These are phyloP conservation scores for Aurinia saxatilis DNA, from an alignment of 345 rosid species.

Conservation along the genomic window DNA sequence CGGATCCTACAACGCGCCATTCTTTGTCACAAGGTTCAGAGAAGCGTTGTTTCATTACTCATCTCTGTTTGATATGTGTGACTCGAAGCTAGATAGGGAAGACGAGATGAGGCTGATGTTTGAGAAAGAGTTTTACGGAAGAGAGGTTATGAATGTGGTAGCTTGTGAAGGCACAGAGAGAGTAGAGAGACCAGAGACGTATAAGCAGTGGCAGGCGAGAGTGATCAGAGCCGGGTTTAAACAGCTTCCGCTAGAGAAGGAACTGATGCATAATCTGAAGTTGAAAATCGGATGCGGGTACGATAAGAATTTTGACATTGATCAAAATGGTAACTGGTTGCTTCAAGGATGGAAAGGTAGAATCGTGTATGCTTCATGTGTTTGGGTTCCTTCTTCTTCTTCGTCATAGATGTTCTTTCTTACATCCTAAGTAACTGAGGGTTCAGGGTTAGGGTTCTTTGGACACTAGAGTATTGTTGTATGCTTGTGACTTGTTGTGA, in stretches of 20 bases:
- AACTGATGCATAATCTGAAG: slow-evolving; percentile 38
- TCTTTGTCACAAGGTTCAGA: slow-evolving; percentile 64
- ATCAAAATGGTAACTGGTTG: slow-evolving; percentile 58
- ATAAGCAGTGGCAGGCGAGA: slow-evolving; percentile 73
- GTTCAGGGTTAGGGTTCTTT: slow-evolving; percentile 14
- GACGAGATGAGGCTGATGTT: slow-evolving; percentile 48
- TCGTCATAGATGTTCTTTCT: slow-evolving; percentile 25
- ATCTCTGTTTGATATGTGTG: slow-evolving; percentile 56
- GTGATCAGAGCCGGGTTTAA: slow-evolving; percentile 57
- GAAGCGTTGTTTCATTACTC: slow-evolving; percentile 80
- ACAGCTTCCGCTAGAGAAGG: slow-evolving; percentile 44
- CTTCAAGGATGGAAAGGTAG: slow-evolving; percentile 88
- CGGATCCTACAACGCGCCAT: slow-evolving; percentile 64
- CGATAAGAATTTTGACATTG: slow-evolving; percentile 44
- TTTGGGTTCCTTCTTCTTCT: slow-evolving; percentile 48
- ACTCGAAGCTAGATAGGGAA: slow-evolving; percentile 36
- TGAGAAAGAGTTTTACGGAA: slow-evolving; percentile 61
- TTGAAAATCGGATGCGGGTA: slow-evolving; percentile 32
- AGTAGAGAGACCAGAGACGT: slow-evolving; percentile 77
- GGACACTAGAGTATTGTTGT: background rate
- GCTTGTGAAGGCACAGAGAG: slow-evolving; percentile 79
- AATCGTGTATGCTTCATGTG: slow-evolving; percentile 51
- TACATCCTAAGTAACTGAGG: background rate
- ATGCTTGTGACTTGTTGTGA: slow-evolving; percentile 15
- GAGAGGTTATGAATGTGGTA: slow-evolving; percentile 50